Conservation (phyloP, 768 basidiomycete genomes). For the Boletellus ananas region DNA sequence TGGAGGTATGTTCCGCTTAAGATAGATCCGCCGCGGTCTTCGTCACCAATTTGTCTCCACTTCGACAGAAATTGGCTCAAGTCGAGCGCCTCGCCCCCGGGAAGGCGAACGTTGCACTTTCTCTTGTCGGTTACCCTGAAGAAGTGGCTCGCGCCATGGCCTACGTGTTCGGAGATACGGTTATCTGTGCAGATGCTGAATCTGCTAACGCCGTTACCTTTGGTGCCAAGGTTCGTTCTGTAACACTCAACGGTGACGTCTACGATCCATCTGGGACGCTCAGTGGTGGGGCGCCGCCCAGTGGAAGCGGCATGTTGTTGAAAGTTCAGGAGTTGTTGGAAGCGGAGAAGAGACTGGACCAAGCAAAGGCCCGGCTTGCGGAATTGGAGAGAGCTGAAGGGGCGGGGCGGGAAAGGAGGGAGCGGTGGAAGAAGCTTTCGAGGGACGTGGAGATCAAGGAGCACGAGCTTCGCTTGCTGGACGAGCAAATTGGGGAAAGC, state of each 20-base stretch:
- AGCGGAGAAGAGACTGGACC: constrained; percentile 55
- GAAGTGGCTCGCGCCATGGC: constrained; percentile 87
- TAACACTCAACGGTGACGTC: constrained; percentile 91
- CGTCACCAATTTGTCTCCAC: not conserved
- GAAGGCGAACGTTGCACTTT: constrained; percentile 84
- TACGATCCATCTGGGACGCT: constrained; percentile 96
- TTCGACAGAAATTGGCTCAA: constrained; percentile 66
- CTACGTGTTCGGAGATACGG: constrained; percentile 89
- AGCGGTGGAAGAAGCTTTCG: constrained; percentile 55
- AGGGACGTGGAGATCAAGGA: constrained; percentile 84
- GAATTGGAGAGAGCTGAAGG: constrained; percentile 55
- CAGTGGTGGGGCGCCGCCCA: constrained; percentile 86
- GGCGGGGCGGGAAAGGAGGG: constrained; percentile 47
- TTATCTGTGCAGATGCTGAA: constrained; percentile 86
- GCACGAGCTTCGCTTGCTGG: constrained; percentile 78
- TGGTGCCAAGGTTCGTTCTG: constrained; percentile 64
- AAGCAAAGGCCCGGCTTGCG: constrained; percentile 45
- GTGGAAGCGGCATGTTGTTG: constrained; percentile 66
- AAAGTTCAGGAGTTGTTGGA: constrained; percentile 80
- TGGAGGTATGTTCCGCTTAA: constrained; percentile 37
- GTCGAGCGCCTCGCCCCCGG: constrained; percentile 71
- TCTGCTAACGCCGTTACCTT: constrained; percentile 90
- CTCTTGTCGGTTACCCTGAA: constrained; percentile 75
- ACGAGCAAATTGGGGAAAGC: constrained; percentile 83
- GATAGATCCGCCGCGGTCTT: not conserved